Evolutionary conservation across 192 early-diverging fungal genomes (phyloP).

Genomic region (Borealophlyctis nickersoniae): DNA sequence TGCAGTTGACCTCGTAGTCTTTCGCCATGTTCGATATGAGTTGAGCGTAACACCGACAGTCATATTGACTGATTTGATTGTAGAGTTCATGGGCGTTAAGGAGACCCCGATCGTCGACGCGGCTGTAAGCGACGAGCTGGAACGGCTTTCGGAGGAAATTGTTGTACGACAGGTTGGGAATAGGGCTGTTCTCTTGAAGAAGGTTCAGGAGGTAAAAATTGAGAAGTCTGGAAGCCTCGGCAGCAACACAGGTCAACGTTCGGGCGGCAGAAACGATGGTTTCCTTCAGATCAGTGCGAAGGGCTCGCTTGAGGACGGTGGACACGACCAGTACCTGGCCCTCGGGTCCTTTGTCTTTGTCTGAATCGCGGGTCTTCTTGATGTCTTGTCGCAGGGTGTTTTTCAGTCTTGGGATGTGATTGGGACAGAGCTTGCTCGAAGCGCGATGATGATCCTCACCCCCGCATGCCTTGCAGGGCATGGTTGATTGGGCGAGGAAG

Average conservation of each 20-base stretch:
- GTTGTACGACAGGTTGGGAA: conserved; percentile 5
- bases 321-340: not conserved
- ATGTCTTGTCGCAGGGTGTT: not conserved
- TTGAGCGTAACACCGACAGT: not conserved
- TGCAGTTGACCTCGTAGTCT: conserved; percentile 12
- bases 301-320: not conserved
- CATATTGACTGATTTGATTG: conserved; percentile 7
- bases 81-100: not conserved
- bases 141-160: conserved; percentile 1
- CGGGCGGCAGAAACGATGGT: not conserved
- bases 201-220: not conserved
- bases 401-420: not conserved
- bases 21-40: conserved; percentile 6
- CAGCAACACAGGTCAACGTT: not conserved
- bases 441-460: not conserved
- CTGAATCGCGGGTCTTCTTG: not conserved
- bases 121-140: not conserved
- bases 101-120: not conserved
- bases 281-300: not conserved
- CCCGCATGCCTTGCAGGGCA: no score
- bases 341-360: no score
- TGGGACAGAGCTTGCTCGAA: not conserved
- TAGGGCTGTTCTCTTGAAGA: not conserved
- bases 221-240: conserved; percentile 1
- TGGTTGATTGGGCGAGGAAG: no score